A percentile compares a stretch with the other conserved stretches of the same genome.
These are phyloP conservation scores for Carex littledalei DNA, from an alignment of 176 grass and related monocot species.

Conservation along the genomic window DNA sequence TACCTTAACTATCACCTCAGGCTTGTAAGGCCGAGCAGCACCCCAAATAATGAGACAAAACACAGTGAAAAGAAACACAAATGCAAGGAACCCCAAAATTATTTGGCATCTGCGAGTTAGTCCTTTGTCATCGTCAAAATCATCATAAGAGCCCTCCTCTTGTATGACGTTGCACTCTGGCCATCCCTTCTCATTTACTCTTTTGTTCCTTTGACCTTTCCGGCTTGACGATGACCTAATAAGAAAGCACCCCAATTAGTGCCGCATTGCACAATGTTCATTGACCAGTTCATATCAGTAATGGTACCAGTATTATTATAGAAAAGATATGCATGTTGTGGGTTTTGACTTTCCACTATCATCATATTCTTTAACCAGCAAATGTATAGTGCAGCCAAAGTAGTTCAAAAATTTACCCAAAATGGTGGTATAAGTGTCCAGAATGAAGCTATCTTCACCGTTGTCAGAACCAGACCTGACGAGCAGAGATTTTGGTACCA, in stretches of 20 bases:
- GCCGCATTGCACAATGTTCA: neutral
- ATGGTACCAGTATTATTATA: neutral
- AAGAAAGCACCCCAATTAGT: neutral
- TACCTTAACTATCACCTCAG: constrained; percentile 56
- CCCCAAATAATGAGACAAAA: constrained; percentile 85
- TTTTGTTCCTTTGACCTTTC: constrained; percentile 29
- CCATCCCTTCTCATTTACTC: constrained; percentile 48
- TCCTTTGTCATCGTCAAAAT: constrained; percentile 34
- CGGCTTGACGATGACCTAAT: constrained; percentile 22
- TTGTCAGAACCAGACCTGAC: neutral
- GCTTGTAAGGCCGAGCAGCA: constrained; percentile 52
- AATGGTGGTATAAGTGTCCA: neutral
- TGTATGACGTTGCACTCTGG: constrained; percentile 55
- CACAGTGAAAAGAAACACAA: constrained; percentile 47
- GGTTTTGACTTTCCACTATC: neutral
- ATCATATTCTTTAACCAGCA: neutral
- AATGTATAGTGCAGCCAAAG: neutral
- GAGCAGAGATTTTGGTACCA: neutral
- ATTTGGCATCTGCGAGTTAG: constrained; percentile 43
- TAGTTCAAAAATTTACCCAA: neutral
- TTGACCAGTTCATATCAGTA: neutral
- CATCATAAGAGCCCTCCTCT: constrained; percentile 51
- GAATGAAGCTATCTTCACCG: neutral
- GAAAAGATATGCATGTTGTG: neutral
- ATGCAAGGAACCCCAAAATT: constrained; percentile 35